Evolutionary conservation across 2,329 filamentous ascomycete genomes (phyloP).

Genomic region (Neurospora crassa): DNA sequence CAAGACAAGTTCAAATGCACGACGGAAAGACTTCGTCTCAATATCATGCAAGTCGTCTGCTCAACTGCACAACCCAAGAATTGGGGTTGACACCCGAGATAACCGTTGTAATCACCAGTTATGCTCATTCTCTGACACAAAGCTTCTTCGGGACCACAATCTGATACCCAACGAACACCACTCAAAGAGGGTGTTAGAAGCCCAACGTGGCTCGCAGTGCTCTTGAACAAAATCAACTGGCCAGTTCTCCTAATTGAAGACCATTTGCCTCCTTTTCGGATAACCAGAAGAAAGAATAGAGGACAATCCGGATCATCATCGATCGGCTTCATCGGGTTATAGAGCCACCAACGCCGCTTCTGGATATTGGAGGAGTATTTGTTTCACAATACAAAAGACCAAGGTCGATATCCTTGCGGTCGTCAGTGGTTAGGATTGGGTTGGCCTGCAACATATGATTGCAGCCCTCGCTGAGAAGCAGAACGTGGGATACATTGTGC

Average conservation of each 20-base stretch:
- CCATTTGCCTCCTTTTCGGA: not conserved
- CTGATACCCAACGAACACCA: not conserved
- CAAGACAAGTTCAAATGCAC: not conserved
- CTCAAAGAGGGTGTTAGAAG: not conserved
- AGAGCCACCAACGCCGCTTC: not conserved
- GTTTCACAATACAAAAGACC: not conserved
- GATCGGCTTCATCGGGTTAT: not conserved
- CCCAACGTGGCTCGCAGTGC: not conserved
- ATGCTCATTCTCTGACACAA: not conserved
- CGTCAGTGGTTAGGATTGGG: not conserved
- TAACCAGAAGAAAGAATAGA: not conserved
- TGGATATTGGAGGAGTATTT: not conserved
- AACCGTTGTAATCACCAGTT: not conserved
- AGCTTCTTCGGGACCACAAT: not conserved
- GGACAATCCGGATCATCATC: not conserved
- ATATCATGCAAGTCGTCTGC: not conserved
- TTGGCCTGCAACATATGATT: not conserved
- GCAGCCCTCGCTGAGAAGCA: not conserved
- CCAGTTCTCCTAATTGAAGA: not conserved
- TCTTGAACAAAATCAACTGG: not conserved
- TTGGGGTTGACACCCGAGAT: not conserved
- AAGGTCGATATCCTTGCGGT: not conserved
- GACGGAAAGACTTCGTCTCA: not conserved
- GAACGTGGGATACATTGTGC: not conserved
- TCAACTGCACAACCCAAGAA: not conserved